A percentile compares a stretch with the other conserved stretches of the same genome.
phyloP scores from a whole-genome alignment of 2,329 filamentous ascomycete genomes.

The Trichoderma guizhouense region DNA sequence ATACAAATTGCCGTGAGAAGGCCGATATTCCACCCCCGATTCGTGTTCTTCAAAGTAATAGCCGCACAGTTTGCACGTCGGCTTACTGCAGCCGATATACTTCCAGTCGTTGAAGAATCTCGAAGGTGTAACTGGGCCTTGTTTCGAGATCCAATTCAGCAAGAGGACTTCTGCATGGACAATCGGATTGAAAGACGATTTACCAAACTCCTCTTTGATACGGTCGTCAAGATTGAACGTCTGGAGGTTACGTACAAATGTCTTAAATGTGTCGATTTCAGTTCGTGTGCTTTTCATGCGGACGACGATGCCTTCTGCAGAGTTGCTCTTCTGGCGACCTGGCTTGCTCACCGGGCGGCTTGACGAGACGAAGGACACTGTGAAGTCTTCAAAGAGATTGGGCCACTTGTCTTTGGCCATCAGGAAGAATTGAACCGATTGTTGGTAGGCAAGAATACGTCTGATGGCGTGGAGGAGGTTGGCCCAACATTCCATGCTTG shows the following conservation, averaged over 20 bases:
- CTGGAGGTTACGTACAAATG: background rate
- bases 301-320: background rate
- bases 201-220: too few species aligned
- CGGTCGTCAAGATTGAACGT: background rate
- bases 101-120: background rate
- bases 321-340: background rate
- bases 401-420: background rate
- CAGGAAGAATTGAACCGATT: background rate
- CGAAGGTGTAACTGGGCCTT: background rate
- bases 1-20: background rate
- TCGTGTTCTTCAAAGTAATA: background rate
- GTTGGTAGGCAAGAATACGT: slow-evolving; percentile 2
- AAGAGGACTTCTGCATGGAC: slow-evolving; percentile 3
- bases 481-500: slow-evolving; percentile 1
- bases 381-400: background rate
- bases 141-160: background rate
- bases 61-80: background rate
- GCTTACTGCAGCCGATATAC: slow-evolving; percentile 3
- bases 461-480: background rate
- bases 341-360: background rate
- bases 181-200: background rate
- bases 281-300: background rate
- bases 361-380: background rate
- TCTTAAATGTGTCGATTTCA: background rate
- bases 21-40: background rate